These are phyloP conservation scores for Nowakowskiella sp. DNA, from an alignment of 192 early-diverging fungal genomes.

Conservation along the genomic window DNA sequence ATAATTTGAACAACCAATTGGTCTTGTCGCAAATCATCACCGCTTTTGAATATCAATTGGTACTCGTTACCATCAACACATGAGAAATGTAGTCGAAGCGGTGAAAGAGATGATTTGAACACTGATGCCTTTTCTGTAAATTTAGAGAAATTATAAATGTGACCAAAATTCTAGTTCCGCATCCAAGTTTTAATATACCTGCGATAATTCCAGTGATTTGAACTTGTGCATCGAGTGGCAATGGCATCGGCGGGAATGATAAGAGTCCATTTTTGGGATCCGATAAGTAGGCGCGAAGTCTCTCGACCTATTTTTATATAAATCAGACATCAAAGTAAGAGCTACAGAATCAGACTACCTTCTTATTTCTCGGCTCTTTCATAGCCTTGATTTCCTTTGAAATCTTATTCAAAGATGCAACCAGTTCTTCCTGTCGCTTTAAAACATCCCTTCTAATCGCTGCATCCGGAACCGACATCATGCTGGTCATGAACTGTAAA, in stretches of 20 bases:
- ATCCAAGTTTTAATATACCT: slow-evolving; percentile 33
- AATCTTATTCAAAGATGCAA: slow-evolving; percentile 64
- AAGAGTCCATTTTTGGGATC: slow-evolving; percentile 79
- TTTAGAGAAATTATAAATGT: not conserved
- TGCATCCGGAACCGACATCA: slow-evolving; percentile 59
- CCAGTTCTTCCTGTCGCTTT: slow-evolving; percentile 74
- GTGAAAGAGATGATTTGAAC: slow-evolving; percentile 86
- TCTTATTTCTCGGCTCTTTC: slow-evolving; percentile 80
- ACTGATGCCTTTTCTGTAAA: slow-evolving; percentile 66
- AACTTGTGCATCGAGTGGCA: slow-evolving; percentile 87
- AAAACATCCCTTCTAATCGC: slow-evolving; percentile 63
- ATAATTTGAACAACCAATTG: slow-evolving; percentile 97
- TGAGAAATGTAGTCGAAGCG: slow-evolving; percentile 78
- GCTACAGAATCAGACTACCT: slow-evolving; percentile 39
- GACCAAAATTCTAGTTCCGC: not conserved
- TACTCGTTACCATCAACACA: slow-evolving; percentile 82
- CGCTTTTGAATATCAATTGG: slow-evolving; percentile 93
- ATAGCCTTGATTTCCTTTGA: slow-evolving; percentile 64
- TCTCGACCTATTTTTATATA: slow-evolving; percentile 58
- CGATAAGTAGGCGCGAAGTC: slow-evolving; percentile 60
- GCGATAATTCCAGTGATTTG: slow-evolving; percentile 81
- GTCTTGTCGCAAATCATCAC: slow-evolving; percentile 97
- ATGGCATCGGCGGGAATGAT: slow-evolving; percentile 72
- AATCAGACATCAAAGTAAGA: not conserved
- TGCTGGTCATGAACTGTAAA: slow-evolving; percentile 68